Percentiles rank a stretch among this genome's conserved stretches.
Conservation (phyloP, 495 filamentous ascomycete species). For the Podospora pseudopauciseta region DNA sequence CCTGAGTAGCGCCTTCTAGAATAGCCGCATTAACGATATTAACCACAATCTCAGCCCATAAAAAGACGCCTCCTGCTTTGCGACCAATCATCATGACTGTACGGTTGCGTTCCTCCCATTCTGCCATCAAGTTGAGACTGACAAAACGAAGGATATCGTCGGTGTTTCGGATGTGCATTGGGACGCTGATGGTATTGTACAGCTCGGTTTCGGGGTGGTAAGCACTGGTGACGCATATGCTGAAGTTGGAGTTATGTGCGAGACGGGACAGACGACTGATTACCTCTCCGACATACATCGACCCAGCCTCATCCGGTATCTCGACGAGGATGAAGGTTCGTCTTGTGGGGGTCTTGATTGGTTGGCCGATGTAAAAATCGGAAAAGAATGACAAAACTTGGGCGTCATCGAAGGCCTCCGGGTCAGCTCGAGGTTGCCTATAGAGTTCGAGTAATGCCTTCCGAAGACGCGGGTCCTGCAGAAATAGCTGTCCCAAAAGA, state of each 20-base stretch:
- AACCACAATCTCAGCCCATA: conserved; percentile 40
- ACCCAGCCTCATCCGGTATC: conserved; percentile 29
- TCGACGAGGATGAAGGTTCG: conserved; percentile 40
- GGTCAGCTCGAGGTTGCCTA: conserved; percentile 17
- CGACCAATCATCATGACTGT: conserved; percentile 27
- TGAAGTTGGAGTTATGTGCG: conserved; percentile 38
- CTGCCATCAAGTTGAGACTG: conserved; percentile 33
- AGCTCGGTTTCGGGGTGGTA: conserved; percentile 26
- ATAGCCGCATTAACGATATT: conserved; percentile 41
- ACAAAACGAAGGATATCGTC: conserved; percentile 37
- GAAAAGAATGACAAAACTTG: conserved; percentile 35
- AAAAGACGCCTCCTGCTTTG: conserved; percentile 35
- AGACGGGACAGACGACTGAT: conserved; percentile 31
- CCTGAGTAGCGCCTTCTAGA: conserved; percentile 31
- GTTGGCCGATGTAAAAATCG: conserved; percentile 35
- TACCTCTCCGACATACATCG: conserved; percentile 32
- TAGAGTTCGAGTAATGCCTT: conserved; percentile 24
- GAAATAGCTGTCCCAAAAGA: conserved; percentile 36
- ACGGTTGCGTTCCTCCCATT: conserved; percentile 34
- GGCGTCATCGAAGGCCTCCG: conserved; percentile 27
- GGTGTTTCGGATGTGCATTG: conserved; percentile 33
- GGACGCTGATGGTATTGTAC: conserved; percentile 28
- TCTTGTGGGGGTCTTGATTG: conserved; percentile 26
- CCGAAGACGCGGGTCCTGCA: conserved; percentile 32
- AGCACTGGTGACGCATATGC: conserved; percentile 35